These are phyloP conservation scores for Jatropha multifida DNA, from an alignment of 441 rosid genomes.

Conservation along the genomic window DNA sequence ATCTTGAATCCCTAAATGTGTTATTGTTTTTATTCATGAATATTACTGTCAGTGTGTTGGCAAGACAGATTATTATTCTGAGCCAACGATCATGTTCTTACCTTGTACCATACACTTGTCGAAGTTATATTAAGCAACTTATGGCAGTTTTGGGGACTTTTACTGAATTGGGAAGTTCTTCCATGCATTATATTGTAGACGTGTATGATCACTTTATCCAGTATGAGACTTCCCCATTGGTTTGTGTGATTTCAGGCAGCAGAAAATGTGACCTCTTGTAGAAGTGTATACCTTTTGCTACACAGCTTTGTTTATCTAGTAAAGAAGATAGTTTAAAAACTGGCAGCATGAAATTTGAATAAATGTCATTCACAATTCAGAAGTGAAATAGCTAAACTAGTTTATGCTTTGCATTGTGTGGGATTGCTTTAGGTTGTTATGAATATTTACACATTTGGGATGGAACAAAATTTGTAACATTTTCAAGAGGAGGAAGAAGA, in stretches of 20 bases:
- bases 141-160: background rate
- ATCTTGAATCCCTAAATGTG: background rate
- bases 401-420: background rate
- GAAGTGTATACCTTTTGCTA: background rate
- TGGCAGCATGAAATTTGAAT: background rate
- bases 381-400: background rate
- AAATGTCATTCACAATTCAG: background rate
- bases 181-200: background rate
- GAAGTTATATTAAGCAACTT: background rate
- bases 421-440: background rate
- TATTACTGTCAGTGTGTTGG: background rate
- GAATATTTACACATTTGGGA: background rate
- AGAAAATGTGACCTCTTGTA: background rate
- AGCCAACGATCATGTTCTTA: background rate
- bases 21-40: background rate
- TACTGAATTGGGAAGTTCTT: background rate
- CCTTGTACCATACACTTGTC: background rate
- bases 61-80: background rate
- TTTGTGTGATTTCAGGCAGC: background rate
- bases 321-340: background rate
- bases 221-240: background rate
- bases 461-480: background rate
- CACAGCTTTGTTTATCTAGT: background rate
- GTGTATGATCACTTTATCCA: background rate
- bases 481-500: background rate